These are phyloP conservation scores for Pythium utonaiense DNA, from an alignment of 352 stramenopile genomes.

Conservation along the genomic window DNA sequence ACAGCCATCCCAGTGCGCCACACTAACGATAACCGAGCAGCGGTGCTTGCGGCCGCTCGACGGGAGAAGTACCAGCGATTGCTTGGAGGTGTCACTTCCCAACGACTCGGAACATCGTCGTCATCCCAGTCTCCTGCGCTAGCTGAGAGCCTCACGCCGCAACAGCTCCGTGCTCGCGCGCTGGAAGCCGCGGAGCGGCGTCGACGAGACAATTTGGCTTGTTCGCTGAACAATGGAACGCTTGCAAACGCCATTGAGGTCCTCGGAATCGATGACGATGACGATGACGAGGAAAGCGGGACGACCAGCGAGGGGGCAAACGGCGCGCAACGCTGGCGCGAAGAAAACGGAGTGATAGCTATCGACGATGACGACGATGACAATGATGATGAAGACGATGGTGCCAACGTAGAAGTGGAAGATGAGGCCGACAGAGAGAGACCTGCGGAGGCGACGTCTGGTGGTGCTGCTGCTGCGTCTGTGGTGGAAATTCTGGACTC, in stretches of 20 bases:
- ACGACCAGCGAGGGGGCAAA: not conserved
- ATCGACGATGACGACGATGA: constrained; percentile 20
- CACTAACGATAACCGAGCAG: constrained; percentile 29
- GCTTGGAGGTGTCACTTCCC: constrained; percentile 32
- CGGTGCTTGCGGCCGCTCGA: constrained; percentile 36
- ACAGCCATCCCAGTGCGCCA: constrained; percentile 20
- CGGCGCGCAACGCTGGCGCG: not conserved
- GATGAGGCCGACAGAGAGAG: not conserved
- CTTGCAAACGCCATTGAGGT: constrained; percentile 30
- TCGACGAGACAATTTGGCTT: constrained; percentile 38
- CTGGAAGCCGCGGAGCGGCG: constrained; percentile 54
- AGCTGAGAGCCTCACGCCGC: constrained; percentile 15
- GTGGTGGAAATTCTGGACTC: constrained; percentile 11
- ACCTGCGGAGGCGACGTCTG: not conserved
- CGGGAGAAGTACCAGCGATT: constrained; percentile 42
- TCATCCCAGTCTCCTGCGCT: not conserved
- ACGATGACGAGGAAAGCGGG: constrained; percentile 31
- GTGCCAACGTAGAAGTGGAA: no score
- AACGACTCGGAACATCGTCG: constrained; percentile 25
- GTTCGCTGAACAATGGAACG: constrained; percentile 8
- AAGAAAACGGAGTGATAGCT: constrained; percentile 16
- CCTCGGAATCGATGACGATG: constrained; percentile 53
- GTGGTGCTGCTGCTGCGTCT: not conserved
- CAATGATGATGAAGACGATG: no score
- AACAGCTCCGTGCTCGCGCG: constrained; percentile 34